Evolutionary conservation across 805 yeast genomes (phyloP).

Genomic region (Candida michaelii): DNA sequence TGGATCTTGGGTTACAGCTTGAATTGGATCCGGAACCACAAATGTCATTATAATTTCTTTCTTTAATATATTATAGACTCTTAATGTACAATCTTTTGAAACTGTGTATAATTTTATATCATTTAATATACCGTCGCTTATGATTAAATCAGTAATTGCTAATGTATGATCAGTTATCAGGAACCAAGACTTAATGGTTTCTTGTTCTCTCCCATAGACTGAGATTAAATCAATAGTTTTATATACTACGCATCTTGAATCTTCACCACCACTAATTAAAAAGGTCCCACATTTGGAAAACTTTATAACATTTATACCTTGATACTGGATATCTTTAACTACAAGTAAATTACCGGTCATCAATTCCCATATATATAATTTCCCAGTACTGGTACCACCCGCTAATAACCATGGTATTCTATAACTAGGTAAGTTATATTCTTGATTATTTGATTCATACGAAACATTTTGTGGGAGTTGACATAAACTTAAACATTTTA

Average conservation of each 20-base stretch:
- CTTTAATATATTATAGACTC: slow-evolving; percentile 61
- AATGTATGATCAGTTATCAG: slow-evolving; percentile 63
- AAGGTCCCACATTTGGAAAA: slow-evolving; percentile 63
- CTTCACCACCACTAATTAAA: slow-evolving; percentile 75
- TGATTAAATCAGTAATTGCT: slow-evolving; percentile 48
- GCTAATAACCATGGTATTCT: slow-evolving; percentile 64
- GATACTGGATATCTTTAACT: slow-evolving; percentile 84
- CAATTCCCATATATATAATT: slow-evolving; percentile 82
- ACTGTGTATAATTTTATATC: slow-evolving; percentile 68
- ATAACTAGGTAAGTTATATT: slow-evolving; percentile 36
- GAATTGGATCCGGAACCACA: slow-evolving; percentile 60
- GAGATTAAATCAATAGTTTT: slow-evolving; percentile 58
- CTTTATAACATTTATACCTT: slow-evolving; percentile 58
- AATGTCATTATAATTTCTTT: slow-evolving; percentile 61
- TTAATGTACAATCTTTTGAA: slow-evolving; percentile 71
- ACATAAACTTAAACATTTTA: slow-evolving; percentile 55
- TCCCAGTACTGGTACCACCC: slow-evolving; percentile 76
- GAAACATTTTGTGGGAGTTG: neutral
- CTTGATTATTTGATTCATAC: neutral
- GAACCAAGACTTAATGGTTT: slow-evolving; percentile 51
- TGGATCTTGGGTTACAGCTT: slow-evolving; percentile 67
- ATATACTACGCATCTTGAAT: slow-evolving; percentile 80
- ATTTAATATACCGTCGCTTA: slow-evolving; percentile 50
- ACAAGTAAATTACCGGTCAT: slow-evolving; percentile 69
- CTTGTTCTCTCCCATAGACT: slow-evolving; percentile 20